A percentile compares a stretch with the other conserved stretches of the same genome.
These are phyloP conservation scores for Cryptococcus deneoformans DNA, from an alignment of 1,284 basidiomycete genomes.

Conservation along the genomic window DNA sequence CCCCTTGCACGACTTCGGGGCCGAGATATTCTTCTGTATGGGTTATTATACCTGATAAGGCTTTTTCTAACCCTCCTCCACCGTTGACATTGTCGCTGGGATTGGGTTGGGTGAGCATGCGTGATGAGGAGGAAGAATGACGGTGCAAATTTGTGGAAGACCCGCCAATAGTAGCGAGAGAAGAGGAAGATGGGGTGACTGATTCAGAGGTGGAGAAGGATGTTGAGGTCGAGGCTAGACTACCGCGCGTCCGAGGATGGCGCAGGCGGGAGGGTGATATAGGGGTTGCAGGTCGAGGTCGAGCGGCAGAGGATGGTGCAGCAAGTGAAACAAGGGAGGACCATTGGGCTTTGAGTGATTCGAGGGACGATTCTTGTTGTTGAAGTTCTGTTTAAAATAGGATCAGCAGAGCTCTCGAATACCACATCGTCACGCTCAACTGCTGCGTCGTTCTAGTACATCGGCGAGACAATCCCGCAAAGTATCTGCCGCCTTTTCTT, in stretches of 20 bases:
- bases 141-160: not conserved
- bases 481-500: not conserved
- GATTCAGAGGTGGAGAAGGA: constrained; percentile 6
- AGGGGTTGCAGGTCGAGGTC: no score
- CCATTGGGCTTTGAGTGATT: constrained; percentile 34
- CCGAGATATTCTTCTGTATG: constrained; percentile 17
- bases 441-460: not conserved
- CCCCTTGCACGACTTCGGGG: constrained; percentile 27
- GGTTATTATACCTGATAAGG: constrained; percentile 6
- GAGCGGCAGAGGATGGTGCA: constrained; percentile 7
- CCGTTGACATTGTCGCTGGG: not conserved
- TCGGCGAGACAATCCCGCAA: not conserved
- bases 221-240: not conserved
- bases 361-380: constrained; percentile 33
- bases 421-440: not conserved
- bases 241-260: not conserved
- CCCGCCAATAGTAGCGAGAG: constrained; percentile 11
- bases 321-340: constrained; percentile 30
- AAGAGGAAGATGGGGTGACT: constrained; percentile 15
- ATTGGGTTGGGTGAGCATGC: not conserved
- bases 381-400: constrained; percentile 28
- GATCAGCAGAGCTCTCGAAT: not conserved
- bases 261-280: no score
- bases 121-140: not conserved
- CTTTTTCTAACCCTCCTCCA: constrained; percentile 4